Conservation (phyloP, 2,329 filamentous ascomycete species). For the Apiospora saccharicola region DNA sequence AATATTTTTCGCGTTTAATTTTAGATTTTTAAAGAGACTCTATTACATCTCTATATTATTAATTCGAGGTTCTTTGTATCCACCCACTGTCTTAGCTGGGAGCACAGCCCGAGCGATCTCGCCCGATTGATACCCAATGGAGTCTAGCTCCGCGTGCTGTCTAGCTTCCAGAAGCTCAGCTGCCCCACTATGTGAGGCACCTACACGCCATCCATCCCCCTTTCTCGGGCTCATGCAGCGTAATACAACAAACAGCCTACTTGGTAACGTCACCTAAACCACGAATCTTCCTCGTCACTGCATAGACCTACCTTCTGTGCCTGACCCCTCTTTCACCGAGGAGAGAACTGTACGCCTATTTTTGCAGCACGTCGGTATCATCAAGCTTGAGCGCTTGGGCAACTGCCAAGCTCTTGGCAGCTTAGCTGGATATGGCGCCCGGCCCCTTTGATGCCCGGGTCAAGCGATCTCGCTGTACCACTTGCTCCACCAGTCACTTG, state of each 20-base stretch:
- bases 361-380: not conserved
- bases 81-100: no score
- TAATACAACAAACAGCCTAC: no score
- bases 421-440: constrained; percentile 18
- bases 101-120: not conserved
- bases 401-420: not conserved
- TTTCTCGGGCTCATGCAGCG: no score
- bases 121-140: not conserved
- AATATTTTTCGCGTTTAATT: no score
- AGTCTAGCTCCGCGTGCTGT: not conserved
- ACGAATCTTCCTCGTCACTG: not conserved
- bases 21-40: no score
- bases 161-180: not conserved
- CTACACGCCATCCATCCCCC: not conserved
- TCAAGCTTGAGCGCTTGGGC: not conserved
- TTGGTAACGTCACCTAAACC: not conserved
- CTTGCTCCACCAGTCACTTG: constrained; percentile 25
- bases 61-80: no score
- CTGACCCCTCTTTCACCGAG: not conserved
- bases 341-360: not conserved
- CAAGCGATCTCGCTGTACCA: constrained; percentile 26
- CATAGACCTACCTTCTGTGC: not conserved
- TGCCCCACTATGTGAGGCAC: not conserved
- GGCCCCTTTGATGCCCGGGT: constrained; percentile 26
- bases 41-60: no score